Base-by-base conservation (phyloP, 2,329 filamentous ascomycete genomes). In the Lanzia echinophila region DNA sequence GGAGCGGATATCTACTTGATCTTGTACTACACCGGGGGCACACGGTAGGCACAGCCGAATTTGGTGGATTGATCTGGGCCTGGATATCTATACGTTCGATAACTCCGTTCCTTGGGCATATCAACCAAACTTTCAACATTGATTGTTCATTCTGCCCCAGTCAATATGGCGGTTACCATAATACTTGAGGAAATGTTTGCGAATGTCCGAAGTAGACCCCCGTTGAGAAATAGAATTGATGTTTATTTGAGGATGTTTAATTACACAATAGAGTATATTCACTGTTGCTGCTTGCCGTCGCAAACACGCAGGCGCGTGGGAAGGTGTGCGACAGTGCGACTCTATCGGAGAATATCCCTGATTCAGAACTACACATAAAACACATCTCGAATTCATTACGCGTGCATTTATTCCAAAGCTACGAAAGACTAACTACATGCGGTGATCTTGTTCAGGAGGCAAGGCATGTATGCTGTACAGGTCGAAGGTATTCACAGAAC, bases 1-100 rank as follows among this genome's bases (percentile, higher is more conserved):
- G 50, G 50, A 39, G 49, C 39, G 50, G 54, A 46, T 45, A 49
- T 44, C 19, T 56, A 56, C 54, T 28, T 48, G 8, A 56, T 56
- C 54, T 45, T 49, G 54, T 56, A n/a, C 17, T 24, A 49, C 54
- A 33, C 46, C 45, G 44, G 50, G 45, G 50, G 28, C 41, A 44
- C 17, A 43, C 12, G 19, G 17, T 22, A 43, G 10, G 24, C 13
- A 43, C 19, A 22, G 13, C 22, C 22, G 41, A 43, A 20, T 22
- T 20, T 19, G 13, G 24, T 28, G 24, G 24, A 4, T 28, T 28
- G 8, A 4, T 28, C 24, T 28, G 24, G 24, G 24, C 24, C 4
- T 28, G 24, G 24, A 28, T 28, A 8, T 8, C 8, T 28, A 8
- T 8, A 28, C 24, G 24, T 4, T 28, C 24, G 8, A 28, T 8